Conservation (phyloP, 1,139 yeast species). For the Kodamaea suecica region DNA sequence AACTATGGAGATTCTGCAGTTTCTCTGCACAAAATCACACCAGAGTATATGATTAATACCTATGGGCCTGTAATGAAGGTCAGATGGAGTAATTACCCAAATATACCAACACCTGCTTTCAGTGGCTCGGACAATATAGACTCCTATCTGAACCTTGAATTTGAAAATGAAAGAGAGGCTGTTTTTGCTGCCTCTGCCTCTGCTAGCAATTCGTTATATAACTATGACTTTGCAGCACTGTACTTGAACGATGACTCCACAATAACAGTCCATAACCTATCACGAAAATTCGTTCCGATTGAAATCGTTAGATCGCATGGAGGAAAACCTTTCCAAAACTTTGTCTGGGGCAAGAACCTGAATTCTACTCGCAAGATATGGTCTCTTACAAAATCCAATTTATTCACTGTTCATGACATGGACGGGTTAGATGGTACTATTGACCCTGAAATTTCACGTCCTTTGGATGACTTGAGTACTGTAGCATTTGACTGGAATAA, state of each 20-base stretch:
- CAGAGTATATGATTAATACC: constrained; percentile 70
- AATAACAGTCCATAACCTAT: constrained; percentile 69
- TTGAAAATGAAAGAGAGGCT: constrained; percentile 28
- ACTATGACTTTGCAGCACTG: constrained; percentile 72
- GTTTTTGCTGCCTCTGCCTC: constrained; percentile 12
- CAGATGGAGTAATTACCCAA: constrained; percentile 53
- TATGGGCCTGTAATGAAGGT: constrained; percentile 77
- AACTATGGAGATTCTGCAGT: constrained; percentile 44
- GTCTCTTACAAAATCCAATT: constrained; percentile 47
- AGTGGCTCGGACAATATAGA: constrained; percentile 4
- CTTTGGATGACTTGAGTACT: constrained; percentile 52
- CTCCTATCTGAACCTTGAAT: not conserved
- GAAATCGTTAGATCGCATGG: constrained; percentile 59
- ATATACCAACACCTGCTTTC: constrained; percentile 6
- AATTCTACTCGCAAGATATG: constrained; percentile 29
- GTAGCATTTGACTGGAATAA: constrained; percentile 57
- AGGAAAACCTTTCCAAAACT: constrained; percentile 42
- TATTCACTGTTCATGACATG: constrained; percentile 54
- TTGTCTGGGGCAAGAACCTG: constrained; percentile 39
- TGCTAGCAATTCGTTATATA: constrained; percentile 25
- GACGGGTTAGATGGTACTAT: constrained; percentile 20
- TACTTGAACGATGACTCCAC: constrained; percentile 75
- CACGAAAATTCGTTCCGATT: constrained; percentile 72
- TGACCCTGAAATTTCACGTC: constrained; percentile 40
- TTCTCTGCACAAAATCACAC: constrained; percentile 40